Evolutionary conservation across 2,329 filamentous ascomycete genomes (phyloP).

Genomic region (Tolypocladium sp.): DNA sequence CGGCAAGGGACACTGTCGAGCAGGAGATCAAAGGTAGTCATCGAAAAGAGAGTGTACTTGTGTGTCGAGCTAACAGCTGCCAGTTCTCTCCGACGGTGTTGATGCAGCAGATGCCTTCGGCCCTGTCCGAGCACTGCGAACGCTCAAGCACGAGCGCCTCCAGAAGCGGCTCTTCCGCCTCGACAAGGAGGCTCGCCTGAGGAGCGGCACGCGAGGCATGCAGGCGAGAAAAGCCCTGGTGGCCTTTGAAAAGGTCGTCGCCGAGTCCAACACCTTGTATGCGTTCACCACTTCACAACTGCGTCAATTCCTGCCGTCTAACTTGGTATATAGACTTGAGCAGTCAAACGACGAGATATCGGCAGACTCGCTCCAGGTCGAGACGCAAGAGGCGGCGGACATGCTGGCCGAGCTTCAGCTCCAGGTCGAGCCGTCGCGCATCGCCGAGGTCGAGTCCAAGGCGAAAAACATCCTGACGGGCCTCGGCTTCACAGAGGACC

Average conservation of each 20-base stretch:
- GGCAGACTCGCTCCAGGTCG: slow-evolving; percentile 45
- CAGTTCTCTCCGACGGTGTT: slow-evolving; percentile 50
- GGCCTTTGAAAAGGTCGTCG: slow-evolving; percentile 57
- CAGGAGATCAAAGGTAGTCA: slow-evolving; percentile 48
- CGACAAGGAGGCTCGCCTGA: slow-evolving; percentile 63
- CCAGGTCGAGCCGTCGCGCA: slow-evolving; percentile 55
- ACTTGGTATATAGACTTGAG: slow-evolving; percentile 24
- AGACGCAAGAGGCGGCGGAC: slow-evolving; percentile 61
- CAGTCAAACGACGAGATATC: slow-evolving; percentile 49
- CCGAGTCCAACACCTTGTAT: slow-evolving; percentile 45
- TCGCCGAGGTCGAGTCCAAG: slow-evolving; percentile 54
- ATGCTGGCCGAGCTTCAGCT: slow-evolving; percentile 61
- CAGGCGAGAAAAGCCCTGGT: slow-evolving; percentile 68
- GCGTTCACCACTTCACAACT: slow-evolving; percentile 6
- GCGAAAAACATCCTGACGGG: slow-evolving; percentile 59
- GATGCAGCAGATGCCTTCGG: slow-evolving; percentile 46
- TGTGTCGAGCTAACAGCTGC: slow-evolving; percentile 7
- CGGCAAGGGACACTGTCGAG: slow-evolving; percentile 45
- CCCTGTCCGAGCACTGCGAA: slow-evolving; percentile 51
- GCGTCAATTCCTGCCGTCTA: neutral
- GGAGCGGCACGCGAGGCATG: slow-evolving; percentile 67
- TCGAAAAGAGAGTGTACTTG: neutral
- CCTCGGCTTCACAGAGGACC: slow-evolving; percentile 59
- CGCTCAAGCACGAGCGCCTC: slow-evolving; percentile 52
- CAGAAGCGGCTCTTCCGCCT: slow-evolving; percentile 56